phyloP scores from a whole-genome alignment of 2,329 filamentous ascomycete species.

The Nannizziopsis arthrosporioides region DNA sequence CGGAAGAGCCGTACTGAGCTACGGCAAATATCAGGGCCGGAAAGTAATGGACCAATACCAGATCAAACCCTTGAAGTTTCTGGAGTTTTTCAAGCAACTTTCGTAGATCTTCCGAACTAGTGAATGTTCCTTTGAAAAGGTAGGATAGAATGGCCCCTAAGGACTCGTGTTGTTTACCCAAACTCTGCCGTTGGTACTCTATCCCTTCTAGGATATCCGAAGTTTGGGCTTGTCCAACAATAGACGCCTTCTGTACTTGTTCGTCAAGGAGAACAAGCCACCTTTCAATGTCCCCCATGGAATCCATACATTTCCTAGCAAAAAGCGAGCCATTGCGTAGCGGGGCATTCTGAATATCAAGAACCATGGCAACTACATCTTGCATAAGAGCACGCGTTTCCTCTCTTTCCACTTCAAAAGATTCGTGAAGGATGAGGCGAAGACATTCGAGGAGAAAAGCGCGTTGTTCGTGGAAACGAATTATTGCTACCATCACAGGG shows the following conservation, averaged over 20 bases:
- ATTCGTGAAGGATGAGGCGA: conserved; percentile 62
- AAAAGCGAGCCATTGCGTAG: conserved; percentile 48
- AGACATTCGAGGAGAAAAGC: conserved; percentile 74
- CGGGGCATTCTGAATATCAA: conserved; percentile 42
- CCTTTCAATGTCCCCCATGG: conserved; percentile 63
- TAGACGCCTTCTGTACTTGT: conserved; percentile 59
- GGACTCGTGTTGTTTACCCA: conserved; percentile 81
- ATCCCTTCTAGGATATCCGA: conserved; percentile 64
- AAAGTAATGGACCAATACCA: conserved; percentile 63
- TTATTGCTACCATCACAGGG: conserved; percentile 64
- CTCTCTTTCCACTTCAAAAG: conserved; percentile 50
- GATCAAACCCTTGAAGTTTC: conserved; percentile 65
- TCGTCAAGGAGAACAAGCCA: conserved; percentile 69
- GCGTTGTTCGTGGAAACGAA: conserved; percentile 77
- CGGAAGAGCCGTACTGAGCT: conserved; percentile 64
- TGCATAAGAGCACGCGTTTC: conserved; percentile 44
- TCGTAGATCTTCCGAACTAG: conserved; percentile 59
- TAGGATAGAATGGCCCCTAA: conserved; percentile 69
- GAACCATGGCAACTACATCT: conserved; percentile 47
- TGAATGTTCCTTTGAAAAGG: conserved; percentile 64
- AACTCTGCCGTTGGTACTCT: conserved; percentile 65
- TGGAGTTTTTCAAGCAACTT: conserved; percentile 57
- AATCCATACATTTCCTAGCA: conserved; percentile 60
- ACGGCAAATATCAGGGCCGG: conserved; percentile 69
- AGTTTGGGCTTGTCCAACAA: conserved; percentile 56